A percentile compares a stretch with the other conserved stretches of the same genome.
These are phyloP conservation scores for Emiliania huxleyi DNA, from an alignment of 78 protist species.

Conservation along the genomic window DNA sequence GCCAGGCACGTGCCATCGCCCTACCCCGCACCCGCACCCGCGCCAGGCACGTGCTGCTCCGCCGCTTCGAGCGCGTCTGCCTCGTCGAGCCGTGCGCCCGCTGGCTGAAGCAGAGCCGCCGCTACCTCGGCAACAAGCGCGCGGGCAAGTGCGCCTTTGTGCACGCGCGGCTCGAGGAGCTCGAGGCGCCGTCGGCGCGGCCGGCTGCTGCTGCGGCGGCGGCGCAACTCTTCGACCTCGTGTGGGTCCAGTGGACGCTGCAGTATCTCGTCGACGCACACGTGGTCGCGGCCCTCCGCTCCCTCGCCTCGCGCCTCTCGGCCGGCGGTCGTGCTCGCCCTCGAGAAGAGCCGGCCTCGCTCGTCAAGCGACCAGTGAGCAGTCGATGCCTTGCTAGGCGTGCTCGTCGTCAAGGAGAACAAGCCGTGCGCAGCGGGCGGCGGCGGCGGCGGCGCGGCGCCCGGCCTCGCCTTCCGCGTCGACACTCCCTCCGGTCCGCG, in stretches of 20 bases:
- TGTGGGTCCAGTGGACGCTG: background rate
- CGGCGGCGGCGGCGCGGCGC: no score
- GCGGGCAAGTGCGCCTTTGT: background rate
- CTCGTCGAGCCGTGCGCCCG: background rate
- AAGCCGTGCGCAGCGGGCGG: background rate
- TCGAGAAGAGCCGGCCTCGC: background rate
- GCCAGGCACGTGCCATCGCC: no score
- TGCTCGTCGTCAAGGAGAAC: background rate
- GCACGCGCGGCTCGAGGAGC: background rate
- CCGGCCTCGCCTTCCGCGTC: background rate
- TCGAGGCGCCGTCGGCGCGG: background rate
- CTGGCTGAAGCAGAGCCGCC: background rate
- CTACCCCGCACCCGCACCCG: background rate
- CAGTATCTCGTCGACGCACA: background rate
- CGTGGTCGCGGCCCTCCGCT: background rate
- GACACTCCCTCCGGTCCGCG: no score
- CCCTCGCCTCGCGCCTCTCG: background rate
- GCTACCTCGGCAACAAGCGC: slow-evolving; percentile 13
- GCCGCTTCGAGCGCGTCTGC: background rate
- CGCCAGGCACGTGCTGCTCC: background rate
- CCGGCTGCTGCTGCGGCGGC: no score
- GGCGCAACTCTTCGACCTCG: no score
- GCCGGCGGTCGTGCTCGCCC: background rate
- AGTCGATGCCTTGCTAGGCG: no score
- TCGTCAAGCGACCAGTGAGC: no score